Percentiles rank a stretch among this genome's conserved stretches.
phyloP scores from a whole-genome alignment of 768 basidiomycete genomes.

The Amanita brunnescens region DNA sequence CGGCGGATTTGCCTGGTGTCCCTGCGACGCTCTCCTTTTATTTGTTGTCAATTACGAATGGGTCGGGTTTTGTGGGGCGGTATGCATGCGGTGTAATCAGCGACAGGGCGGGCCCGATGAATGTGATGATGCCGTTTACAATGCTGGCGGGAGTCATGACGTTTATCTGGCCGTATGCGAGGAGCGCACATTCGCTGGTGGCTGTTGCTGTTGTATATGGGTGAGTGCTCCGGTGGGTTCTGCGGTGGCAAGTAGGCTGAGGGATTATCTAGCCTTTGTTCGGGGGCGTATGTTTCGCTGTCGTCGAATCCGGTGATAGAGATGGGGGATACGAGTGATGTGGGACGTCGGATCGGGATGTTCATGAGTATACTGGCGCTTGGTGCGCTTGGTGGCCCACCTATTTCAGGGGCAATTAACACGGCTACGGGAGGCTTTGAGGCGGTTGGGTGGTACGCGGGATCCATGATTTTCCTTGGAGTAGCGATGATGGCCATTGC shows the following conservation, averaged over 20 bases:
- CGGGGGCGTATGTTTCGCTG: slow-evolving; percentile 54
- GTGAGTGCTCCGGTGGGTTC: slow-evolving; percentile 22
- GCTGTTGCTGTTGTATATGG: slow-evolving; percentile 56
- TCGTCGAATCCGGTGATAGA: slow-evolving; percentile 48
- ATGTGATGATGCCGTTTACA: slow-evolving; percentile 60
- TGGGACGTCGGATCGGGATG: slow-evolving; percentile 60
- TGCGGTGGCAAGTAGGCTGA: not conserved
- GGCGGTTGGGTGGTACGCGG: slow-evolving; percentile 48
- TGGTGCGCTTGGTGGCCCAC: slow-evolving; percentile 61
- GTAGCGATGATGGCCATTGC: slow-evolving; percentile 18
- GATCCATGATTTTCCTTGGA: slow-evolving; percentile 24
- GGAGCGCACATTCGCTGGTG: slow-evolving; percentile 34
- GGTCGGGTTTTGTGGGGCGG: slow-evolving; percentile 54
- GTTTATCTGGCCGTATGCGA: slow-evolving; percentile 63
- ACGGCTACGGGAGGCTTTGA: slow-evolving; percentile 42
- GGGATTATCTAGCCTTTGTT: slow-evolving; percentile 35
- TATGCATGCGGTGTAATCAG: slow-evolving; percentile 42
- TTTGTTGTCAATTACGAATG: slow-evolving; percentile 61
- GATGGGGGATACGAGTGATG: slow-evolving; percentile 50
- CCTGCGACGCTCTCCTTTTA: slow-evolving; percentile 48
- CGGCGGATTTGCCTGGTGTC: slow-evolving; percentile 37
- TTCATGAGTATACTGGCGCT: slow-evolving; percentile 50
- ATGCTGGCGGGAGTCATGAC: slow-evolving; percentile 48
- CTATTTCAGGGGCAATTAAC: slow-evolving; percentile 65
- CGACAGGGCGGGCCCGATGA: slow-evolving; percentile 54